These are phyloP conservation scores for Penicillium griseofulvum DNA, from an alignment of 2,329 filamentous ascomycete genomes.

Conservation along the genomic window DNA sequence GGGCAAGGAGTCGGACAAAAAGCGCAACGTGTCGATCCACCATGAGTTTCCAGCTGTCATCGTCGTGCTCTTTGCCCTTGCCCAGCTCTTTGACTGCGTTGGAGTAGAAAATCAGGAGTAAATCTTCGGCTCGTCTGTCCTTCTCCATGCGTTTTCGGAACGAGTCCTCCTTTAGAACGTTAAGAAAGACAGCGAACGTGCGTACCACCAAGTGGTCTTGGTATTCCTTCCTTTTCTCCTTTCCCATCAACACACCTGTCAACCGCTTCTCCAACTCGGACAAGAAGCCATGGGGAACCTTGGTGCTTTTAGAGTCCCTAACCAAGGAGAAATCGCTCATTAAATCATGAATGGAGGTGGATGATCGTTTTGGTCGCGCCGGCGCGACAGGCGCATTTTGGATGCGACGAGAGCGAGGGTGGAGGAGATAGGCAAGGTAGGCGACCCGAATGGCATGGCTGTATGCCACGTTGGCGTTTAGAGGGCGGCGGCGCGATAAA, in stretches of 20 bases:
- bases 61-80: constrained; percentile 70
- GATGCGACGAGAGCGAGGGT: constrained; percentile 83
- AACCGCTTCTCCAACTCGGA: constrained; percentile 72
- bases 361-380: constrained; percentile 65
- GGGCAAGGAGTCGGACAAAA: constrained; percentile 82
- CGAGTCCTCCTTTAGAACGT: constrained; percentile 81
- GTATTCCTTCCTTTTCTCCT: constrained; percentile 81
- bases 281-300: constrained; percentile 70
- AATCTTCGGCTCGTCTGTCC: constrained; percentile 85
- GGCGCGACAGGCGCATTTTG: constrained; percentile 73
- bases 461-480: constrained; percentile 74
- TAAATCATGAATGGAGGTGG: constrained; percentile 72
- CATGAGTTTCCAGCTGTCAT: constrained; percentile 86
- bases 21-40: constrained; percentile 93
- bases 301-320: constrained; percentile 66
- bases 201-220: constrained; percentile 87
- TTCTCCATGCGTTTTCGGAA: constrained; percentile 93
- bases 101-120: constrained; percentile 95
- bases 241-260: constrained; percentile 75
- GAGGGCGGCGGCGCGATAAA: constrained; percentile 41
- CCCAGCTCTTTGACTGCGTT: constrained; percentile 87
- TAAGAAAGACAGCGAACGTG: constrained; percentile 92
- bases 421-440: constrained; percentile 88
- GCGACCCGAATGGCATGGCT: constrained; percentile 86
- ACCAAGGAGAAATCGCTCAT: constrained; percentile 79